Evolutionary conservation across 2,329 filamentous ascomycete genomes (phyloP), one percentile per base, ranked within the genome.

Genomic region (Knufia petricola): DNA sequence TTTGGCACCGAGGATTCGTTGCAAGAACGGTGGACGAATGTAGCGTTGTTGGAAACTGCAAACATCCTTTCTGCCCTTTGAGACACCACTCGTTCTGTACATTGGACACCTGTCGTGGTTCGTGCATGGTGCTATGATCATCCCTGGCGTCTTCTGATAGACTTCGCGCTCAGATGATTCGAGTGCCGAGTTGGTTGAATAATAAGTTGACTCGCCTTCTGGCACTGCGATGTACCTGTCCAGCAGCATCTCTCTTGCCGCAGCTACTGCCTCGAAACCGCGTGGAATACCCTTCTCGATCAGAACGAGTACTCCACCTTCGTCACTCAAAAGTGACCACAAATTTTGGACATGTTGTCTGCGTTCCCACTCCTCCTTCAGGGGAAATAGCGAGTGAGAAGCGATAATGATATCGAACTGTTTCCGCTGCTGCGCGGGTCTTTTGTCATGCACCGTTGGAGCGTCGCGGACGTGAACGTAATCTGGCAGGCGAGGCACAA

Each of bases 11-110:
- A 94, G 70, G 40, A 96, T 75, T 40, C 77, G 77, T 62, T 94
- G 87, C 48, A 95, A 74, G 64, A 89, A 95, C 0, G 73, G 70
- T 0, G 92, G 92, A 0, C 89, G 81, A 44, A 88, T 84, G 63
- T 87, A 96, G 40, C 92, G 81, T 68, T 98, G 92, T 53, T 75
- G 77, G 65, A 98, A 96, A 64, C 84, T 85, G 66, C 92, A 98
- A 62, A 84, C 92, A 61, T 96, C 89, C 59, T 88, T 89, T 48
- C 90, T 79, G 4, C 88, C 87, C 23, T 70, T 70, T 47, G 78
- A 80, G 47, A 83, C 72, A 0, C 88, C 87, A 0, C 82, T 75
- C 0, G 74, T 72, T 17, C 75, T 71, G 62, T 95, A 95, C 85
- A 98, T 94, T 0, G 92, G 92, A 57, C 92, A 98, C 50, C 76